phyloP scores from a whole-genome alignment of 75 land plant species.

The Selaginella tamariscina region DNA sequence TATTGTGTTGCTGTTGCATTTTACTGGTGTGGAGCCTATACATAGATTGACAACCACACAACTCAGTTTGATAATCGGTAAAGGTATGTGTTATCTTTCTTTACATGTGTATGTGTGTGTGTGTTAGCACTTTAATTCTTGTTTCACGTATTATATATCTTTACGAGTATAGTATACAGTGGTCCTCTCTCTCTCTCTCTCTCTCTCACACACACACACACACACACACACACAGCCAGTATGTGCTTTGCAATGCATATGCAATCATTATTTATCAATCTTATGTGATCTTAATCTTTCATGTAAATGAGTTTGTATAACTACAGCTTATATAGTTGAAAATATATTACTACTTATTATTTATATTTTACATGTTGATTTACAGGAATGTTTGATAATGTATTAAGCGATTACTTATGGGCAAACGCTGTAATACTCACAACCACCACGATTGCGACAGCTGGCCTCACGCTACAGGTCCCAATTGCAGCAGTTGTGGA shows the following conservation, averaged over 20 bases:
- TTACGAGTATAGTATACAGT: too few species aligned
- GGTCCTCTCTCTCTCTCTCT: too few species aligned
- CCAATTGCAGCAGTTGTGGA: conserved; percentile 84
- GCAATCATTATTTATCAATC: too few species aligned
- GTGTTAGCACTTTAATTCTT: too few species aligned
- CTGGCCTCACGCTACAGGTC: conserved; percentile 86
- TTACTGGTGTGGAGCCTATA: conserved; percentile 67
- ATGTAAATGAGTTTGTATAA: background rate
- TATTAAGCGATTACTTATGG: conserved; percentile 91
- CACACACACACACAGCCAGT: too few species aligned
- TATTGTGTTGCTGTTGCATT: conserved; percentile 49
- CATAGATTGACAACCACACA: conserved; percentile 46
- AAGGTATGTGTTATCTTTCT: conserved; percentile 42
- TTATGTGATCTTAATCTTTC: too few species aligned
- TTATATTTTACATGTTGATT: background rate
- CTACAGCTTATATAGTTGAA: background rate
- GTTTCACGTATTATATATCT: too few species aligned
- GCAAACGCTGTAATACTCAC: conserved; percentile 89
- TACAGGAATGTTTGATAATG: conserved; percentile 79
- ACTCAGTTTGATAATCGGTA: conserved; percentile 63
- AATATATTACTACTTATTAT: too few species aligned
- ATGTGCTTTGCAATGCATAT: too few species aligned
- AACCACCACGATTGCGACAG: conserved; percentile 83
- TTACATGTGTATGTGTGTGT: background rate
- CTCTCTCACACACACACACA: too few species aligned